These are phyloP conservation scores for Sarcodon sp. DNA, from an alignment of 768 basidiomycete species.

Conservation along the genomic window DNA sequence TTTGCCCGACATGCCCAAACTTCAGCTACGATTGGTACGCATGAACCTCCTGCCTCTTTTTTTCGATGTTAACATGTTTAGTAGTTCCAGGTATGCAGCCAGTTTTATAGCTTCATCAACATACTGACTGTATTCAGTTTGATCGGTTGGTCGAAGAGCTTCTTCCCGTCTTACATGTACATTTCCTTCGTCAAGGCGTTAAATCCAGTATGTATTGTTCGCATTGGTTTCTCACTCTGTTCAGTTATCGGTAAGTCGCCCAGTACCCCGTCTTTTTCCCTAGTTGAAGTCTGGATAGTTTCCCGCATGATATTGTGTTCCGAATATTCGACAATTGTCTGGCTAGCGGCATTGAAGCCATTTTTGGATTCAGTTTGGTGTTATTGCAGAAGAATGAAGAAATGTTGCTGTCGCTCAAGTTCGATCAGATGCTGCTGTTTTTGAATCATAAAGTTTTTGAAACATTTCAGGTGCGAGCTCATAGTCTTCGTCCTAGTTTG, in stretches of 20 bases:
- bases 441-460: conserved; percentile 78
- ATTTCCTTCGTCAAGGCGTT: conserved; percentile 87
- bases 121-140: conserved; percentile 39
- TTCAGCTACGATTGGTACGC: conserved; percentile 81
- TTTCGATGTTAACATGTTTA: background rate
- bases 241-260: conserved; percentile 70
- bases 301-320: conserved; percentile 89
- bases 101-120: background rate
- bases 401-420: conserved; percentile 63
- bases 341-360: conserved; percentile 93
- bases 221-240: conserved; percentile 97
- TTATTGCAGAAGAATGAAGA: conserved; percentile 85
- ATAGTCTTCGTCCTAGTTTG: background rate
- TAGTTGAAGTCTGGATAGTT: conserved; percentile 30
- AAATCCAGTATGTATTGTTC: conserved; percentile 98
- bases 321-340: conserved; percentile 95
- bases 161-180: conserved; percentile 83
- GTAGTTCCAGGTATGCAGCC: conserved; percentile 45
- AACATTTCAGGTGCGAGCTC: conserved; percentile 44
- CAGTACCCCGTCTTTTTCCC: background rate
- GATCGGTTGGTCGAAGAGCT: conserved; percentile 90
- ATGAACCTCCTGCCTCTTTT: background rate
- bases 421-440: conserved; percentile 82
- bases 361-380: conserved; percentile 88
- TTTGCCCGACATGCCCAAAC: conserved; percentile 97